Evolutionary conservation across 441 rosid genomes (phyloP).

Genomic region (Jatropha podagrica): DNA sequence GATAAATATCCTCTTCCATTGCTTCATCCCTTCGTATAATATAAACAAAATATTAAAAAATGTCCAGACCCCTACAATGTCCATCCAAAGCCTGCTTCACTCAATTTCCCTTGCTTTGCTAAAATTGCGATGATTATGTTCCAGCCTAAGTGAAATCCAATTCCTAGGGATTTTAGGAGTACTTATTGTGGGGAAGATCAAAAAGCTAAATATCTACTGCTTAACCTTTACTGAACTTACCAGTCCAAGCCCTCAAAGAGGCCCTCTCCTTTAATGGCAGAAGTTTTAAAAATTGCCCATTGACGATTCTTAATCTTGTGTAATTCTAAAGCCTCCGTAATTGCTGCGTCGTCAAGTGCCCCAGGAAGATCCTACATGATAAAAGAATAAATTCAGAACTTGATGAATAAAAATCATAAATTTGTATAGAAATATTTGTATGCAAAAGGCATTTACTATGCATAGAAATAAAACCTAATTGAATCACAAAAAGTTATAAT

Average conservation of each 20-base stretch:
- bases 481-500: background rate
- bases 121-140: background rate
- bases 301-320: conserved; percentile 67
- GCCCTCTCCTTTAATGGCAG: conserved; percentile 69
- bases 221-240: conserved; percentile 35
- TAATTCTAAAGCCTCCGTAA: conserved; percentile 77
- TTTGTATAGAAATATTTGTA: background rate
- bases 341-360: conserved; percentile 83
- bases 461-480: background rate
- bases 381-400: background rate
- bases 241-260: conserved; percentile 71
- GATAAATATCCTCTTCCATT: background rate
- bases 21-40: background rate
- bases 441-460: background rate
- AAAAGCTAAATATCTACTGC: background rate
- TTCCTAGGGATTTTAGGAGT: no score
- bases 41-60: background rate
- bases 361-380: conserved; percentile 84
- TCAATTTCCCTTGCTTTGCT: background rate
- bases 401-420: background rate
- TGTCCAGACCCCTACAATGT: background rate
- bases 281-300: conserved; percentile 57
- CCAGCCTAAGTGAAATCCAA: no score
- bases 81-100: background rate
- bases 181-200: no score